phyloP scores from a whole-genome alignment of 2,329 filamentous ascomycete species.

The Monascus ruber region DNA sequence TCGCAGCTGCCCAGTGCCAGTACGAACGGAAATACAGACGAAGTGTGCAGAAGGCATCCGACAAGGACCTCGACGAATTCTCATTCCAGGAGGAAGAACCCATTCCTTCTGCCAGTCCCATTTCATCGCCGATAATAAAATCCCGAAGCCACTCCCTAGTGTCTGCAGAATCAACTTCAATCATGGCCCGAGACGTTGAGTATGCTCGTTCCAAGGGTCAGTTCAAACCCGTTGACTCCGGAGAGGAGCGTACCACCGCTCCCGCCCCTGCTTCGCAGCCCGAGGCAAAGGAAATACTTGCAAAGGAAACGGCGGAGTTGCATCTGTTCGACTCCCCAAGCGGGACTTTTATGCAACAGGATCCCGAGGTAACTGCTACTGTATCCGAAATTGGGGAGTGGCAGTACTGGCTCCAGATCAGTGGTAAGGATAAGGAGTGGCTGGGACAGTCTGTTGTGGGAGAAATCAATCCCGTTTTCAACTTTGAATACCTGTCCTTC shows the following conservation, averaged over 20 bases:
- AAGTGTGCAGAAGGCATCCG: conserved; percentile 66
- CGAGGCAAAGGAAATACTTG: conserved; percentile 59
- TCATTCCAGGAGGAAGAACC: conserved; percentile 56
- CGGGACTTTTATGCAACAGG: conserved; percentile 73
- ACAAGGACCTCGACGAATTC: conserved; percentile 71
- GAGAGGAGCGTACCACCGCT: conserved; percentile 44
- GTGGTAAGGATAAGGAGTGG: conserved; percentile 66
- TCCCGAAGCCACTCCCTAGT: conserved; percentile 23
- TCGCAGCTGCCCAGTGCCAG: conserved; percentile 81
- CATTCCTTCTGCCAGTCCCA: conserved; percentile 49
- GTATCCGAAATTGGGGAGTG: conserved; percentile 82
- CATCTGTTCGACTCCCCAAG: conserved; percentile 88
- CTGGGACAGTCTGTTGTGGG: conserved; percentile 73
- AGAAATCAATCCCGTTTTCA: conserved; percentile 96
- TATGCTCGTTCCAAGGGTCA: conserved; percentile 31
- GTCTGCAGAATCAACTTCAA: conserved; percentile 30
- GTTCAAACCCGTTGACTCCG: conserved; percentile 22
- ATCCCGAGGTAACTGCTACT: conserved; percentile 60
- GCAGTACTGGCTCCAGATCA: conserved; percentile 92
- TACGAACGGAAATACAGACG: conserved; percentile 93
- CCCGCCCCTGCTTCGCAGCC: conserved; percentile 53
- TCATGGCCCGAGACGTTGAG: conserved; percentile 35
- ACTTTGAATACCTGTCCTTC: conserved; percentile 97
- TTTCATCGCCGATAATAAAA: conserved; percentile 36
- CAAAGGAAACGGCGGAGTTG: conserved; percentile 67